These are phyloP conservation scores for Bocquillonia castaneifolia DNA, from an alignment of 441 rosid genomes.

Conservation along the genomic window DNA sequence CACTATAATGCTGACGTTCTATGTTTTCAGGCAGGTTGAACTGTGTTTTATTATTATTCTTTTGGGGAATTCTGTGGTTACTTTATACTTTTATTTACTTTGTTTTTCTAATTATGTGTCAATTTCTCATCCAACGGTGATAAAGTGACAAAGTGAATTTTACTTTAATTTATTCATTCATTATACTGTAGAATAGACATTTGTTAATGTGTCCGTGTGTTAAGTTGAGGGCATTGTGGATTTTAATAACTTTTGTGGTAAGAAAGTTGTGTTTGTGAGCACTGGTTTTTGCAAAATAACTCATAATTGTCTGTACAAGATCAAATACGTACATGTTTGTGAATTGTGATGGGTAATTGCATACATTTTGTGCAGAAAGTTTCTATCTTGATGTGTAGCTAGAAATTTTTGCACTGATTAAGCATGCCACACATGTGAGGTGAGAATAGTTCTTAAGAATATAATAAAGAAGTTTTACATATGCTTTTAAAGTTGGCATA, in stretches of 20 bases:
- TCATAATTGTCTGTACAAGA: too few relatives aligned
- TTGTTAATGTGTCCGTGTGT: too few relatives aligned
- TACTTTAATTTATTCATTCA: neutral
- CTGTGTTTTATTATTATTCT: neutral
- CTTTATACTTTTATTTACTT: too few relatives aligned
- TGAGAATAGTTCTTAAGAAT: neutral
- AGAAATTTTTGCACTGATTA: neutral
- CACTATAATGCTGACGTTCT: conserved; percentile 65
- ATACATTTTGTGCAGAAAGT: neutral
- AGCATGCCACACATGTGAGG: neutral
- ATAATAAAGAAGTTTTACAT: neutral
- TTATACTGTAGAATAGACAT: neutral
- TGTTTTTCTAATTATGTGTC: too few relatives aligned
- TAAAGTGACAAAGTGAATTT: too few relatives aligned
- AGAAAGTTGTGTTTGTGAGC: too few relatives aligned
- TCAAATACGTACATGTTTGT: too few relatives aligned
- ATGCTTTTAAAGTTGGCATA: neutral
- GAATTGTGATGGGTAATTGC: too few relatives aligned
- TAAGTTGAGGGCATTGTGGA: neutral
- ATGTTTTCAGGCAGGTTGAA: conserved; percentile 78
- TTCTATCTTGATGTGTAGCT: neutral
- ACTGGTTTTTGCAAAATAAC: too few relatives aligned
- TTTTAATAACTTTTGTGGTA: neutral
- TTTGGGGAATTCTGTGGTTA: too few relatives aligned
- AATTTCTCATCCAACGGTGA: too few relatives aligned